phyloP scores from a whole-genome alignment of 75 land plant species.

The Sequoiadendron giganteum region DNA sequence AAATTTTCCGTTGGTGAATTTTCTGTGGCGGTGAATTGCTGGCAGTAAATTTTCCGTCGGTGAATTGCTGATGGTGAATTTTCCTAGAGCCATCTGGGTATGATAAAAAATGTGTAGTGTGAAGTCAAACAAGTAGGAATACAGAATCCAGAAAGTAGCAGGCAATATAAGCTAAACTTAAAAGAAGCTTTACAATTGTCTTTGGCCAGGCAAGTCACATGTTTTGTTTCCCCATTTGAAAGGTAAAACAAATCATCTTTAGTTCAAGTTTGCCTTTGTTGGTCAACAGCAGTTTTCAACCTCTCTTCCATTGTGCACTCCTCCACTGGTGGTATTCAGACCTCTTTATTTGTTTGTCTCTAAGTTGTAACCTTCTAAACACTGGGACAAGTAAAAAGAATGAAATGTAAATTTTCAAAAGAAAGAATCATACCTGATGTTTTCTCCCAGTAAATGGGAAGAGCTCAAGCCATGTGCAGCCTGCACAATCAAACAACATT shows the following conservation, averaged over 20 bases:
- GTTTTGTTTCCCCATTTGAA: not conserved
- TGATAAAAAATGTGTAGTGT: not conserved
- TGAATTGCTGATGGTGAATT: no score
- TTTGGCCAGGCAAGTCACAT: not conserved
- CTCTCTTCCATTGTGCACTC: not conserved
- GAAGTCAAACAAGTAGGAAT: not conserved
- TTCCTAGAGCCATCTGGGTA: no score
- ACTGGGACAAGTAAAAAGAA: not conserved
- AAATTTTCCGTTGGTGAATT: no score
- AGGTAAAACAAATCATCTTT: not conserved
- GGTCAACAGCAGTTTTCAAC: not conserved
- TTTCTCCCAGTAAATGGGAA: conserved; percentile 93
- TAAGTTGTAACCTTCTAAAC: not conserved
- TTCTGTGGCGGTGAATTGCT: no score
- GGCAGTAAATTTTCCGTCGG: no score
- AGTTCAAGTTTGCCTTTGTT: not conserved
- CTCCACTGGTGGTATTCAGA: not conserved
- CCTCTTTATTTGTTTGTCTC: not conserved
- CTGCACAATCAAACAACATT: conserved; percentile 21
- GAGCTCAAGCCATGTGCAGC: conserved; percentile 92
- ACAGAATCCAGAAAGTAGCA: not conserved
- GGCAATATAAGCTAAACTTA: not conserved
- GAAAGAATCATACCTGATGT: conserved; percentile 71
- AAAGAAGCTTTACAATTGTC: not conserved
- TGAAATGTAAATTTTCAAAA: not conserved